Conservation (phyloP, 805 yeast species). For the Clavispora phyllophila region DNA sequence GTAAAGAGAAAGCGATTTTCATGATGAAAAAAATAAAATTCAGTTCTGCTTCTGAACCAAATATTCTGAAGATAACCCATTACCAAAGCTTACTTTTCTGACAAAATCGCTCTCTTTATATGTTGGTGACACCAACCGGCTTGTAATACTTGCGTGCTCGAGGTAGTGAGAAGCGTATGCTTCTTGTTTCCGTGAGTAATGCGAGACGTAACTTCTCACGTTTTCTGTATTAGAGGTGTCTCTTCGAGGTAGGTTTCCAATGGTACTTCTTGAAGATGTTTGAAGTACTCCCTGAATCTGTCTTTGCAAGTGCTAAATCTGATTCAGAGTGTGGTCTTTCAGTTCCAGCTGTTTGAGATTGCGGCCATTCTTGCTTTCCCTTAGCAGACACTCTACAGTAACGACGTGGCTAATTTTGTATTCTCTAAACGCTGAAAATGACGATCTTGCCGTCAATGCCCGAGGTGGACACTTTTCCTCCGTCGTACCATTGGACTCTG, state of each 20-base stretch:
- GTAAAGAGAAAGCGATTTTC: conserved; percentile 12
- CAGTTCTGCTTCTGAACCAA: conserved; percentile 98
- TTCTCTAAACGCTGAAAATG: conserved; percentile 42
- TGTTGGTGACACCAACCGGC: background rate
- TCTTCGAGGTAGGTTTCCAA: no score
- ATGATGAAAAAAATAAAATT: conserved; percentile 61
- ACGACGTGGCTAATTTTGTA: background rate
- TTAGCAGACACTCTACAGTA: no score
- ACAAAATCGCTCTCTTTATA: conserved; percentile 10
- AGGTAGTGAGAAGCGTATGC: no score
- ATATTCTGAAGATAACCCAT: conserved; percentile 65
- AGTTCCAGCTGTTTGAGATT: no score
- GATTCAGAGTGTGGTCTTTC: no score
- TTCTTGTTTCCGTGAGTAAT: no score
- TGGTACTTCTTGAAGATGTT: no score
- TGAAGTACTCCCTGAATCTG: no score
- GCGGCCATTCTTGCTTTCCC: no score
- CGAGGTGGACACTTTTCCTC: conserved; percentile 52
- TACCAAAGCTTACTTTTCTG: conserved; percentile 59
- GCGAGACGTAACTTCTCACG: no score
- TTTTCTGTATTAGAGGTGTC: no score
- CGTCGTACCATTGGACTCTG: conserved; percentile 47
- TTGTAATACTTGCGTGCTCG: background rate
- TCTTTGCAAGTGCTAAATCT: no score
- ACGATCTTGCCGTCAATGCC: conserved; percentile 94